phyloP scores from a whole-genome alignment of 345 rosid genomes.

The Cardiospermum halicacabum region DNA sequence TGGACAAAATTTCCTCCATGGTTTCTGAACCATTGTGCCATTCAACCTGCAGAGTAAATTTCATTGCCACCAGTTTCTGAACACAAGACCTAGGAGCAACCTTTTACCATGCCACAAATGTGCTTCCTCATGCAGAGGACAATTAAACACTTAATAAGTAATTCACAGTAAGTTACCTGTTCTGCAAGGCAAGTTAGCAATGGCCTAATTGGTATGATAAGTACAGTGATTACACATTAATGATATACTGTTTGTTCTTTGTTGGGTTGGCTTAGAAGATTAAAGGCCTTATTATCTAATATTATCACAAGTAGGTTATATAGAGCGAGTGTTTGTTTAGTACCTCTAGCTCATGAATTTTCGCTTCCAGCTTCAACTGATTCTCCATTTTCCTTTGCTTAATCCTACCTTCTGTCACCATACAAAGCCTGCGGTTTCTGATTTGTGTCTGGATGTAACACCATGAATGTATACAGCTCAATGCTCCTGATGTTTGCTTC shows the following conservation, averaged over 20 bases:
- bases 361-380: constrained; percentile 70
- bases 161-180: neutral
- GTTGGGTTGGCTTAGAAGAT: neutral
- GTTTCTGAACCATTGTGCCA: constrained; percentile 78
- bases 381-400: constrained; percentile 61
- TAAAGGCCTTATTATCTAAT: neutral
- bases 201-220: neutral
- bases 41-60: constrained; percentile 42
- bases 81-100: too few species aligned
- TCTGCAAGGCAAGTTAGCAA: neutral
- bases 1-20: constrained; percentile 72
- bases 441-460: constrained; percentile 63
- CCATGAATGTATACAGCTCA: constrained; percentile 66
- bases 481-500: constrained; percentile 52
- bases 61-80: neutral
- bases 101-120: too few species aligned
- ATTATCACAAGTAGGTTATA: neutral
- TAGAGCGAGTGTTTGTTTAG: neutral
- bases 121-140: too few species aligned
- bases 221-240: neutral
- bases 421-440: constrained; percentile 50
- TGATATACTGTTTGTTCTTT: neutral
- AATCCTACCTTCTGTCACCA: constrained; percentile 73
- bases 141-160: neutral
- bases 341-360: constrained; percentile 68